These are phyloP conservation scores for Amaranthus palmeri DNA, from an alignment of 148 eudicot species.

Conservation along the genomic window DNA sequence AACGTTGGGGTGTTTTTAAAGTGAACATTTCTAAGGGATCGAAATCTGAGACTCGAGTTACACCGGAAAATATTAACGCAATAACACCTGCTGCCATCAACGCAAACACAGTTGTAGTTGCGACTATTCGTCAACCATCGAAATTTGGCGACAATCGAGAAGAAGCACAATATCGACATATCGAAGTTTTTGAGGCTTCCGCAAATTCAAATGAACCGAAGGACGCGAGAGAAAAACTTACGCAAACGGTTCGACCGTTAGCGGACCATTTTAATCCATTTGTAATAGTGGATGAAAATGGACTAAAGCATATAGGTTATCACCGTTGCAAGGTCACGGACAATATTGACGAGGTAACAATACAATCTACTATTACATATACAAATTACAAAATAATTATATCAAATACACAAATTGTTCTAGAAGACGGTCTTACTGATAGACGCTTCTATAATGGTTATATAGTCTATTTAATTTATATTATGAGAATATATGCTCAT, in stretches of 20 bases:
- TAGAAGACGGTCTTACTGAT: too few species aligned
- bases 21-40: background rate
- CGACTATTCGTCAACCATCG: constrained; percentile 11
- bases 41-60: background rate
- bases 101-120: constrained; percentile 1
- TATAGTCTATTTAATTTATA: too few species aligned
- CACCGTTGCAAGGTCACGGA: constrained; percentile 11
- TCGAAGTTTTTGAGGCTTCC: constrained; percentile 13
- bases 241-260: background rate
- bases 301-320: background rate
- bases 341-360: constrained; percentile 5
- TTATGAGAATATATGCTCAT: too few species aligned
- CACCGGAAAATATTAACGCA: background rate
- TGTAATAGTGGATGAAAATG: background rate
- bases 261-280: constrained; percentile 17
- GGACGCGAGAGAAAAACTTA: background rate
- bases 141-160: background rate
- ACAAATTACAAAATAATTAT: background rate
- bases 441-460: too few species aligned
- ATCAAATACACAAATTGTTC: too few species aligned
- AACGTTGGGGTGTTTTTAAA: constrained; percentile 8
- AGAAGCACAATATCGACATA: constrained; percentile 13
- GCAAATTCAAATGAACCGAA: background rate
- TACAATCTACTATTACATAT: too few species aligned
- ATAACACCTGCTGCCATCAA: constrained; percentile 13